These are phyloP conservation scores for Blastobotrys aristatus DNA, from an alignment of 1,139 yeast genomes.

Conservation along the genomic window DNA sequence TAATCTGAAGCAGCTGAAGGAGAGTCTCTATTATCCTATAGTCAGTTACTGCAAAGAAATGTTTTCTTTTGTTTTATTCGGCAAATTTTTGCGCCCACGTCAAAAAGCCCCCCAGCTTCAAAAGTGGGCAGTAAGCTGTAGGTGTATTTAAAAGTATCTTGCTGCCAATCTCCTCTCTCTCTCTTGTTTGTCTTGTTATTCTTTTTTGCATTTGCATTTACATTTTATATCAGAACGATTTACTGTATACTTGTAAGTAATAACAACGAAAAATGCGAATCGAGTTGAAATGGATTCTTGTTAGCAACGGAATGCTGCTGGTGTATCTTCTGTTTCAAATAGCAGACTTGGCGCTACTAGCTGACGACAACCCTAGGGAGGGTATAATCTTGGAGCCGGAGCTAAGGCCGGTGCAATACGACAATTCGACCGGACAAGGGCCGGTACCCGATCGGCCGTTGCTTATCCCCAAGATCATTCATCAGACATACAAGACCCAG, in stretches of 20 bases:
- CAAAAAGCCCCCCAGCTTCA: no score
- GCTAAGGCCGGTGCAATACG: conserved; percentile 1
- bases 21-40: no score
- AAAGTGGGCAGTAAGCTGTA: no score
- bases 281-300: conserved; percentile 27
- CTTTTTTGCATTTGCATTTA: background rate
- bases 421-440: background rate
- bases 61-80: no score
- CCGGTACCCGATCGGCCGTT: background rate
- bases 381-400: conserved; percentile 12
- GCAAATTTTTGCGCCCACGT: no score
- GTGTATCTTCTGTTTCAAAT: conserved; percentile 55
- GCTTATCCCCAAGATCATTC: conserved; percentile 78
- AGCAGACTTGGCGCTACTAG: conserved; percentile 62
- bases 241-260: no score
- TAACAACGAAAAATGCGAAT: conserved; percentile 22
- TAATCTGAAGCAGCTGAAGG: no score
- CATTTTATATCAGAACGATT: background rate
- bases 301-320: conserved; percentile 38
- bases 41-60: no score
- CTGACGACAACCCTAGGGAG: conserved; percentile 43
- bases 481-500: conserved; percentile 81
- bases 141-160: no score
- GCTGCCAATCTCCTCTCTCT: no score
- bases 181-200: background rate